A percentile compares a stretch with the other conserved stretches of the same genome.
These are phyloP conservation scores for Trichoderma sp. DNA, from an alignment of 2,329 filamentous ascomycete species.

Conservation along the genomic window DNA sequence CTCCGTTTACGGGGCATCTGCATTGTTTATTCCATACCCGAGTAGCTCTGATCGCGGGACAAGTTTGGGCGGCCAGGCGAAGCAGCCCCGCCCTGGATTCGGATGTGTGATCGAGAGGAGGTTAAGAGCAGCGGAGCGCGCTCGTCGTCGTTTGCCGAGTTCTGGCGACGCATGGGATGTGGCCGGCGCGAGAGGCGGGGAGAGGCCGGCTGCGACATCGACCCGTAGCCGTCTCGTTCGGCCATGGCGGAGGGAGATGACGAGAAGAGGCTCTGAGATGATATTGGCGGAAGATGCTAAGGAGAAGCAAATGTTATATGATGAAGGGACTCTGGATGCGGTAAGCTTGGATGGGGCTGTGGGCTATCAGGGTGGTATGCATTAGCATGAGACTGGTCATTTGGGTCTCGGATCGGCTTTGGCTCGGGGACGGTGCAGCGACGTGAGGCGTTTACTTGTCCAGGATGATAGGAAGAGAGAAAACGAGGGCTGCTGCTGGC, in stretches of 20 bases:
- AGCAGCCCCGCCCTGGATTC: slow-evolving; percentile 43
- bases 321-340: slow-evolving; percentile 6
- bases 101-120: slow-evolving; percentile 47
- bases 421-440: background rate
- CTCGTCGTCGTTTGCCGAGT: slow-evolving; percentile 46
- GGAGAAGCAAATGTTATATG: background rate
- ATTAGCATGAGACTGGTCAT: background rate
- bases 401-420: background rate
- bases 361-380: slow-evolving; percentile 17
- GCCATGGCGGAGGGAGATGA: slow-evolving; percentile 36
- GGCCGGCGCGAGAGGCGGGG: slow-evolving; percentile 41
- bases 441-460: background rate
- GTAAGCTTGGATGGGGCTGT: slow-evolving; percentile 21
- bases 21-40: slow-evolving; percentile 39
- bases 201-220: slow-evolving; percentile 42
- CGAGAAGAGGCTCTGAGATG: background rate
- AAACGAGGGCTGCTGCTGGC: background rate
- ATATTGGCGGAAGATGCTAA: background rate
- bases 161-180: slow-evolving; percentile 34
- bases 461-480: background rate
- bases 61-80: slow-evolving; percentile 38
- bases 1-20: background rate
- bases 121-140: slow-evolving; percentile 49
- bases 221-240: slow-evolving; percentile 36
- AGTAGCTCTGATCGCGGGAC: slow-evolving; percentile 50